Evolutionary conservation across 1,284 basidiomycete genomes (phyloP).

Genomic region (Phellinidium pouzarii): DNA sequence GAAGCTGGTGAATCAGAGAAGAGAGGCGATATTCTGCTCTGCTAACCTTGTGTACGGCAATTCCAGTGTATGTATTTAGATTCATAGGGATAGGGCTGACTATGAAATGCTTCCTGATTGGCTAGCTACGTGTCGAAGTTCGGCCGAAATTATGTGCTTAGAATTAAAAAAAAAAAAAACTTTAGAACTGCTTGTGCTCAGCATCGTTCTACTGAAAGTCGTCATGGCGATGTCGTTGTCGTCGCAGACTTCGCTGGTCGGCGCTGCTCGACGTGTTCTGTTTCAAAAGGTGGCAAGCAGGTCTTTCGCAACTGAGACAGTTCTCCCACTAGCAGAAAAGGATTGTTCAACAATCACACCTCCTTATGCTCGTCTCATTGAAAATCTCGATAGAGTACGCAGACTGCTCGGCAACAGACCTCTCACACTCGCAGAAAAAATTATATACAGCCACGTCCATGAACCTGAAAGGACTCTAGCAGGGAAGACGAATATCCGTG

Average conservation of each 20-base stretch:
- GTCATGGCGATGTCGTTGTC: slow-evolving; percentile 2
- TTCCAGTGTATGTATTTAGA: not conserved
- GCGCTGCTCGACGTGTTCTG: slow-evolving; percentile 9
- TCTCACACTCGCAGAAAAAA: slow-evolving; percentile 94
- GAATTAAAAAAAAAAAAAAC: not conserved
- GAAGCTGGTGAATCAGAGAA: slow-evolving; percentile 36
- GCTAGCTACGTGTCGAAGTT: not conserved
- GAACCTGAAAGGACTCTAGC: slow-evolving; percentile 73
- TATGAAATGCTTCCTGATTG: slow-evolving; percentile 1
- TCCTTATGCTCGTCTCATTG: slow-evolving; percentile 74
- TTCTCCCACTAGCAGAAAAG: slow-evolving; percentile 49
- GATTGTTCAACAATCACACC: slow-evolving; percentile 82
- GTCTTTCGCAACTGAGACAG: slow-evolving; percentile 49
- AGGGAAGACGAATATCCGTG: slow-evolving; percentile 66
- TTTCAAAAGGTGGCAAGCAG: slow-evolving; percentile 22
- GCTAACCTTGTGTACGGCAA: not conserved
- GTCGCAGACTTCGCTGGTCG: slow-evolving; percentile 15
- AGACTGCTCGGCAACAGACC: slow-evolving; percentile 62
- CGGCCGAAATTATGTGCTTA: not conserved
- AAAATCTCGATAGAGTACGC: slow-evolving; percentile 72
- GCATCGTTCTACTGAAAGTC: too few relatives aligned
- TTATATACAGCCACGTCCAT: slow-evolving; percentile 89
- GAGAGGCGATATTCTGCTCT: slow-evolving; percentile 13
- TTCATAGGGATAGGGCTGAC: not conserved
- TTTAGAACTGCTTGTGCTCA: too few relatives aligned